Conservation (phyloP, 495 filamentous ascomycete species). For the Ramalina intermedia region DNA sequence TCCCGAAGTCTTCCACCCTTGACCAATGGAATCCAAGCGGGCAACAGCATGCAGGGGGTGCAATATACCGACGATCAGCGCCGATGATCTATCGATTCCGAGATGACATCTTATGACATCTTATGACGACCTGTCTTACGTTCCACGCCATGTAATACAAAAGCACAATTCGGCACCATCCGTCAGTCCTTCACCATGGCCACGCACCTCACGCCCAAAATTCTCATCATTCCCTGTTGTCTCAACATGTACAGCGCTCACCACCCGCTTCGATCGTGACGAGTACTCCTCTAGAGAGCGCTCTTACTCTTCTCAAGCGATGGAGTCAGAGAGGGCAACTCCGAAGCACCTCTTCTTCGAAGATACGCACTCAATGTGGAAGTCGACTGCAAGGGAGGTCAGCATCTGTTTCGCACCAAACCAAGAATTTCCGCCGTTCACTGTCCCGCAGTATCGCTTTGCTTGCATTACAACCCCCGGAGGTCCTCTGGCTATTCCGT, state of each 20-base stretch:
- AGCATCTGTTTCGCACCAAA: too few species aligned
- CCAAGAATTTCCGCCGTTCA: too few species aligned
- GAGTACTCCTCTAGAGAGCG: background rate
- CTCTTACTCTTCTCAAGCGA: too few species aligned
- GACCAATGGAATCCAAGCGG: constrained; percentile 29
- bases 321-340: too few species aligned
- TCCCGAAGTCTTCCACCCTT: constrained; percentile 38
- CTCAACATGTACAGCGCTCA: background rate
- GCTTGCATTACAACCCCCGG: too few species aligned
- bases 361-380: too few species aligned
- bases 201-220: background rate
- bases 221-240: background rate
- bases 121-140: background rate
- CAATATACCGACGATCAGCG: constrained; percentile 36
- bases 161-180: background rate
- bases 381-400: too few species aligned
- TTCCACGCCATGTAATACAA: background rate
- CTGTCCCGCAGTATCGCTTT: too few species aligned
- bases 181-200: background rate
- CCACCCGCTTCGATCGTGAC: background rate
- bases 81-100: background rate
- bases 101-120: background rate
- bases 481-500: too few species aligned
- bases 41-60: constrained; percentile 42
- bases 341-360: too few species aligned